phyloP scores from a whole-genome alignment of 305 asterid species.

The Striga hermonthica region DNA sequence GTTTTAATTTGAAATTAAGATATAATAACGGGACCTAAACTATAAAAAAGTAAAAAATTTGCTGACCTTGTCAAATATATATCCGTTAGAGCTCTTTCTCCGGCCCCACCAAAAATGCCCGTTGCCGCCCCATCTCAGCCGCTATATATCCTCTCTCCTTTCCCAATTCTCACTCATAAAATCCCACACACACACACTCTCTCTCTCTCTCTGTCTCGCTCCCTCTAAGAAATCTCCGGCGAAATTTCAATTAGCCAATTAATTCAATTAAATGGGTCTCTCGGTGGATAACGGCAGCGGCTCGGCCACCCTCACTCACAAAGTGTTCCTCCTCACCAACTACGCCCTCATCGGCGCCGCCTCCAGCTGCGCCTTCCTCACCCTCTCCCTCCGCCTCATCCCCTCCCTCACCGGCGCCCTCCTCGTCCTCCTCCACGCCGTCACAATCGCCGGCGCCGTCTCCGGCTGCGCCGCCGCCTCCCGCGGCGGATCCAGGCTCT shows the following conservation, averaged over 20 bases:
- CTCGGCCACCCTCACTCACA: conserved; percentile 42
- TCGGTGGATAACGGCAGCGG: conserved; percentile 40
- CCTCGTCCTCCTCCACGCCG: conserved; percentile 77
- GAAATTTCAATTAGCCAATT: neutral
- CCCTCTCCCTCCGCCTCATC: conserved; percentile 86
- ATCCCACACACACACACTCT: too few relatives aligned
- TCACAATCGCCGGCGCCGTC: conserved; percentile 72
- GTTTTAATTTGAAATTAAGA: too few relatives aligned
- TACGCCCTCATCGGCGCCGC: conserved; percentile 78
- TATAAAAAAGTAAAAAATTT: too few relatives aligned
- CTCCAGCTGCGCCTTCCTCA: conserved; percentile 82
- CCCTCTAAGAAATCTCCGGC: neutral
- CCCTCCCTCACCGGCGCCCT: conserved; percentile 77
- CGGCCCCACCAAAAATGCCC: conserved; percentile 21
- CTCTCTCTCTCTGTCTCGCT: conserved; percentile 9
- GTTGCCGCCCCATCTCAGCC: neutral
- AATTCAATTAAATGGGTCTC: conserved; percentile 38
- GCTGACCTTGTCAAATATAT: neutral
- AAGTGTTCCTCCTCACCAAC: conserved; percentile 57
- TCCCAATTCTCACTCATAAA: neutral
- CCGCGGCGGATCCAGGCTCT: conserved; percentile 55
- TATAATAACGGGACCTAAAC: too few relatives aligned
- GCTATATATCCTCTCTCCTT: neutral
- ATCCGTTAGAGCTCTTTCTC: neutral
- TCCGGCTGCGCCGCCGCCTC: conserved; percentile 85